Conservation (phyloP, 768 basidiomycete genomes). For the Trametes cingulata region DNA sequence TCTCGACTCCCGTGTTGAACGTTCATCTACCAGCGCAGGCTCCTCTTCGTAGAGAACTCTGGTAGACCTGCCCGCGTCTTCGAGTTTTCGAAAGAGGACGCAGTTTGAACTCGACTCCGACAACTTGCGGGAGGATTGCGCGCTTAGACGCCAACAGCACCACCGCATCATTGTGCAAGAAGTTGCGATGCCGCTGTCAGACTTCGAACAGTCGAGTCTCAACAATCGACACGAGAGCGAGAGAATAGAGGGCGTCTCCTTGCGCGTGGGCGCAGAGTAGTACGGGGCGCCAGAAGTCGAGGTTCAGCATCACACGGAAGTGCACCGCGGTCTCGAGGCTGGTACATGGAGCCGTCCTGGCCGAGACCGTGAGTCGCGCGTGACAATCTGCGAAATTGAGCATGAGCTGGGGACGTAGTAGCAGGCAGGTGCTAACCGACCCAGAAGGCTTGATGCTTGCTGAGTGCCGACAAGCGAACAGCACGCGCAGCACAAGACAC, state of each 20-base stretch:
- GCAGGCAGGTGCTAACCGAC: slow-evolving; percentile 59
- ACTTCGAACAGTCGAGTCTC: slow-evolving; percentile 78
- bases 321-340: slow-evolving; percentile 91
- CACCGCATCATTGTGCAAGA: slow-evolving; percentile 1
- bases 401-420: background rate
- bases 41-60: too few species aligned
- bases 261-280: slow-evolving; percentile 72
- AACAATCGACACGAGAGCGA: slow-evolving; percentile 87
- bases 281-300: slow-evolving; percentile 92
- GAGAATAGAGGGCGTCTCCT: slow-evolving; percentile 78
- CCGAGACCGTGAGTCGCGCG: slow-evolving; percentile 93
- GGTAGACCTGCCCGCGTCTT: too few species aligned
- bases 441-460: slow-evolving; percentile 90
- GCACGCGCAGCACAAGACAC: slow-evolving; percentile 94
- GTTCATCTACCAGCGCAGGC: too few species aligned
- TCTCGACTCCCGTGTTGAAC: background rate
- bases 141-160: background rate
- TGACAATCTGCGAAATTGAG: slow-evolving; percentile 51
- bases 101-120: background rate
- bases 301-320: slow-evolving; percentile 87
- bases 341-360: slow-evolving; percentile 96
- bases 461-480: slow-evolving; percentile 87
- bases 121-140: background rate
- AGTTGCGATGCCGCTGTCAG: background rate
- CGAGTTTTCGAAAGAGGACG: too few species aligned